Percentiles rank a stretch among this genome's conserved stretches.
Conservation (phyloP, 2,329 filamentous ascomycete species). For the Harringtonia lauricola region DNA sequence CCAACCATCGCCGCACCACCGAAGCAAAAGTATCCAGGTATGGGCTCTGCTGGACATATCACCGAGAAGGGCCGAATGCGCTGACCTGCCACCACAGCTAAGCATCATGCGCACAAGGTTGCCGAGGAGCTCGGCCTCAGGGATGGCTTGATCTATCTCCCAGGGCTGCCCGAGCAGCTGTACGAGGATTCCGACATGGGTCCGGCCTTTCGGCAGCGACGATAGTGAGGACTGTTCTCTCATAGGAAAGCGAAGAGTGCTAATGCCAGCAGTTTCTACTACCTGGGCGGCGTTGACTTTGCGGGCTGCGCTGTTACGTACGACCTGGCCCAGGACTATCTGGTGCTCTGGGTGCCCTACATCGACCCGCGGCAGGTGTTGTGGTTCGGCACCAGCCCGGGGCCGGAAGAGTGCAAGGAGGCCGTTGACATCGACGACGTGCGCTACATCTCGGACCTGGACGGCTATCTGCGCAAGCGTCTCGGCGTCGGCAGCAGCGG, state of each 20-base stretch:
- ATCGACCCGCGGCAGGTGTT: slow-evolving; percentile 50
- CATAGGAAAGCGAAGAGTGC: background rate
- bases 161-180: slow-evolving; percentile 36
- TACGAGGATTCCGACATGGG: slow-evolving; percentile 50
- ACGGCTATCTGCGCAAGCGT: slow-evolving; percentile 36
- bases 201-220: slow-evolving; percentile 42
- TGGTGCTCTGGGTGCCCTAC: slow-evolving; percentile 65
- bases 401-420: slow-evolving; percentile 46
- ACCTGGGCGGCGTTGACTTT: slow-evolving; percentile 43
- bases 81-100: slow-evolving; percentile 28
- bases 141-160: slow-evolving; percentile 44
- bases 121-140: slow-evolving; percentile 35
- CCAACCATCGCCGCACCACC: too few species aligned
- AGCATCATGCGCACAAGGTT: slow-evolving; percentile 45
- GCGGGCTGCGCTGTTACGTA: slow-evolving; percentile 45
- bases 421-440: slow-evolving; percentile 63
- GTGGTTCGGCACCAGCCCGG: slow-evolving; percentile 53
- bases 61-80: too few species aligned
- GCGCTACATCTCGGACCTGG: slow-evolving; percentile 39
- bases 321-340: slow-evolving; percentile 44
- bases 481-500: slow-evolving; percentile 18
- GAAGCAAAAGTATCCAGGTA: too few species aligned
- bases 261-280: slow-evolving; percentile 40
- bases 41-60: too few species aligned
- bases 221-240: slow-evolving; percentile 34